These are phyloP conservation scores for Podila epicladia DNA, from an alignment of 192 early-diverging fungal genomes.

Conservation along the genomic window DNA sequence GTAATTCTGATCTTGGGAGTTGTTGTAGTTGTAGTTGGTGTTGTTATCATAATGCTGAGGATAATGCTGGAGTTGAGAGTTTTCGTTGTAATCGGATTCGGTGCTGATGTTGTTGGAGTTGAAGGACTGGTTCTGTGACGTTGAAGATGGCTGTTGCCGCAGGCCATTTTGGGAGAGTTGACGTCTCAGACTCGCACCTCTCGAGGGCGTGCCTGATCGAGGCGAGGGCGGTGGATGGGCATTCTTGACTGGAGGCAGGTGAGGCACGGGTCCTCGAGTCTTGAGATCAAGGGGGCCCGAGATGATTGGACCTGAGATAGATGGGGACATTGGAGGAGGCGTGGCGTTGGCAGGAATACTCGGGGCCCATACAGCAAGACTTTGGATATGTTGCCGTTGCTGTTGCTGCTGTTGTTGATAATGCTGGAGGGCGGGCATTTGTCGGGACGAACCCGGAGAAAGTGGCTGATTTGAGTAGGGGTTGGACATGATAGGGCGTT, in stretches of 20 bases:
- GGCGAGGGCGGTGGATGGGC: constrained; percentile 14
- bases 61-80: background rate
- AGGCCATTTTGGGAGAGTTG: constrained; percentile 25
- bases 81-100: background rate
- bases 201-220: background rate
- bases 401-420: constrained; percentile 20
- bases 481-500: background rate
- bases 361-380: constrained; percentile 29
- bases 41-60: constrained; percentile 5
- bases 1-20: constrained; percentile 12
- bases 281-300: constrained; percentile 43
- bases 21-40: background rate
- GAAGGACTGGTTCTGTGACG: constrained; percentile 17
- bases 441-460: background rate
- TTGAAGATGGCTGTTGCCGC: constrained; percentile 9
- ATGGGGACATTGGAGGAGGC: background rate
- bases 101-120: constrained; percentile 4
- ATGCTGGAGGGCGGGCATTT: constrained; percentile 21
- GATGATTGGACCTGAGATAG: constrained; percentile 14
- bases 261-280: constrained; percentile 22
- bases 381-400: constrained; percentile 13
- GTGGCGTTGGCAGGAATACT: constrained; percentile 22
- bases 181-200: constrained; percentile 26
- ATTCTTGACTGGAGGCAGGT: constrained; percentile 29
- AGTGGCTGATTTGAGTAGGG: background rate